These are phyloP conservation scores for Mucor ambiguus DNA, from an alignment of 371 early-diverging fungal species.

Conservation along the genomic window DNA sequence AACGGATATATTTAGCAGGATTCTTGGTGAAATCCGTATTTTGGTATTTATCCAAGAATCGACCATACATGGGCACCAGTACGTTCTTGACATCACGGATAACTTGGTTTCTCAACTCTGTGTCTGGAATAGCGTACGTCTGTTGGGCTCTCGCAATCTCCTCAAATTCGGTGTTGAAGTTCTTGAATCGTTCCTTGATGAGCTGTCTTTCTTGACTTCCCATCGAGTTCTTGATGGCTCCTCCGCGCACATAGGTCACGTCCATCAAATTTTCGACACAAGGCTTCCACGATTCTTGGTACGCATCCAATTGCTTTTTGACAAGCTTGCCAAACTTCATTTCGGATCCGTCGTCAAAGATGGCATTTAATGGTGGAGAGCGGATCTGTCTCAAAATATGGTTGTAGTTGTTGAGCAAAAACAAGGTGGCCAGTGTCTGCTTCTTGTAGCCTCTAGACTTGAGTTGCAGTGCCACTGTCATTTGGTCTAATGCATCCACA, in stretches of 20 bases:
- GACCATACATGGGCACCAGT: constrained; percentile 78
- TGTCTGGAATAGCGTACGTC: constrained; percentile 81
- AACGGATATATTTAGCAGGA: constrained; percentile 82
- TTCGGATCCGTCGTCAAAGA: constrained; percentile 57
- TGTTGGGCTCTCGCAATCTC: constrained; percentile 73
- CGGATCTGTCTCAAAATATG: constrained; percentile 71
- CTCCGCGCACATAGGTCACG: constrained; percentile 71
- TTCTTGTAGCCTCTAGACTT: constrained; percentile 80
- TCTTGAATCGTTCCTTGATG: constrained; percentile 86
- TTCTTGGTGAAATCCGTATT: constrained; percentile 77
- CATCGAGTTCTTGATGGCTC: constrained; percentile 62
- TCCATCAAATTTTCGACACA: constrained; percentile 76
- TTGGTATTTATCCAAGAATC: constrained; percentile 73
- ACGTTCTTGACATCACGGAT: constrained; percentile 75
- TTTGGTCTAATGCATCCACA: constrained; percentile 63
- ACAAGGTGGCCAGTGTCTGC: constrained; percentile 69
- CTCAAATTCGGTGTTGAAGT: constrained; percentile 85
- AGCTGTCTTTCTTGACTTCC: constrained; percentile 68
- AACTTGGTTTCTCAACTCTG: constrained; percentile 71
- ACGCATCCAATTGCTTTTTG: constrained; percentile 60
- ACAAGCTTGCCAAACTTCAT: constrained; percentile 64
- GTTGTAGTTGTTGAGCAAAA: constrained; percentile 83
- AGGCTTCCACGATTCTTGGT: constrained; percentile 77
- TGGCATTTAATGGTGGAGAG: constrained; percentile 58
- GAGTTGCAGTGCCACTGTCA: constrained; percentile 61